A percentile compares a stretch with the other conserved stretches of the same genome.
Conservation (phyloP, 768 basidiomycete genomes). For the Rossbeevera mucosa region DNA sequence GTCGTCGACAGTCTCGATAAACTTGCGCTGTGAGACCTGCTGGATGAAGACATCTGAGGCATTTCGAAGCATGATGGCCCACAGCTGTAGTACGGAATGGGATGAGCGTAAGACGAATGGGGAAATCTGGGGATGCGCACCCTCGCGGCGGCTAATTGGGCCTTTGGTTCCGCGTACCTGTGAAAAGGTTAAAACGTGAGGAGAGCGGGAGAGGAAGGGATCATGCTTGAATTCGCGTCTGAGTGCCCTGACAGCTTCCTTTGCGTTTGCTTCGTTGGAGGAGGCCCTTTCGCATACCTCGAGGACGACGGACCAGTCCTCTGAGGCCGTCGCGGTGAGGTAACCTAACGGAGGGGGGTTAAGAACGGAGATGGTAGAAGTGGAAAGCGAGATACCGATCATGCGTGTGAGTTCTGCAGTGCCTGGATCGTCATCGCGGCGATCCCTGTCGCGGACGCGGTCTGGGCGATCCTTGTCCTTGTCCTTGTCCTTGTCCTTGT, state of each 20-base stretch:
- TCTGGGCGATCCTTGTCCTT: constrained; percentile 28
- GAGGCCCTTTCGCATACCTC: constrained; percentile 86
- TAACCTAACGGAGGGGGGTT: constrained; percentile 44
- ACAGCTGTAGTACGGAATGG: constrained; percentile 45
- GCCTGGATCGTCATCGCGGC: constrained; percentile 41
- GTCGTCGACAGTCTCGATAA: constrained; percentile 75
- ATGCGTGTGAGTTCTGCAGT: constrained; percentile 59
- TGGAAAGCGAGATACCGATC: constrained; percentile 49
- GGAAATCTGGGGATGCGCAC: constrained; percentile 36
- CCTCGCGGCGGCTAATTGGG: constrained; percentile 72
- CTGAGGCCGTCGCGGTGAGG: constrained; percentile 71
- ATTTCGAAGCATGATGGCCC: constrained; percentile 89
- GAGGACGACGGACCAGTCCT: constrained; percentile 77
- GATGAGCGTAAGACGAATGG: constrained; percentile 1
- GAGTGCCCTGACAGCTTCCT: constrained; percentile 79
- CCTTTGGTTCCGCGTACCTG: constrained; percentile 71
- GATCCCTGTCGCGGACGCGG: constrained; percentile 26
- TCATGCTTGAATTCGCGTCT: constrained; percentile 81
- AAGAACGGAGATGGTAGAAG: not conserved
- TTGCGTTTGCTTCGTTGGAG: constrained; percentile 63
- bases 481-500: constrained; percentile 37
- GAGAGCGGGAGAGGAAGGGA: not conserved
- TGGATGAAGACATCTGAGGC: constrained; percentile 66
- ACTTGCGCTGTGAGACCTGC: constrained; percentile 70
- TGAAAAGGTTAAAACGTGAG: constrained; percentile 5